Evolutionary conservation across 768 basidiomycete genomes (phyloP), one percentile per base, ranked within the genome.

Genomic region (Boletus reticuloceps): DNA sequence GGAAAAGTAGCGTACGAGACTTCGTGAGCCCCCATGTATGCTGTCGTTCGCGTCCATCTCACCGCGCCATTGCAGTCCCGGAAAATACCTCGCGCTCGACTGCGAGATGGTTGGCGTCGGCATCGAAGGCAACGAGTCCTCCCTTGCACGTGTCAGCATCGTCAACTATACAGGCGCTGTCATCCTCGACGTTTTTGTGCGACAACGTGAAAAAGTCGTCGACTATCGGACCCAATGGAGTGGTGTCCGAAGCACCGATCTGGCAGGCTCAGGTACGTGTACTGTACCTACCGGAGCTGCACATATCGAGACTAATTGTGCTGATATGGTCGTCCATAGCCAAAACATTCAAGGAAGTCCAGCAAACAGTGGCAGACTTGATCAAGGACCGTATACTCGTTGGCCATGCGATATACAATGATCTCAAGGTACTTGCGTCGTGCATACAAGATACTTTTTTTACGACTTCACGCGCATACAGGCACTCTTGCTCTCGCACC

Each of bases 351-450:
- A 80, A 79, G 7, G 84, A 89, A 45, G 80, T 97, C 0, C 94
- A 97, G 68, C 79, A 85, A 63, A 74, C 78, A 45, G 91, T 96
- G 0, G 83, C 91, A 0, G 85, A 82, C 38, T 62, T 98, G 17
- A 66, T 96, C 14, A 82, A 89, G 57, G 91, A 86, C 51, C 79
- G 86, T 46, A 82, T 95, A 41, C 69, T 98, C 13, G 78, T 98
- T 9, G 97, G 95, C 2, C 97, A 98, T 67, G 95, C 96, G 0
- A 77, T 99, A 6, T 78, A 86, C 65, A 92, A 98, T 61, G 96
- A 98, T 74, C 77, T 97, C 34, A 91, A 91, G 75, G 94, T 65
- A 38, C 8, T 56, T 44, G 1, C 2, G 16, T 8, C 20, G 14
- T 4, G 20, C 40, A 45, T 25, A 43, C 17, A 38, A 4, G 20